Percentiles rank a stretch among this genome's conserved stretches.
Evolutionary conservation across 2,329 filamentous ascomycete genomes (phyloP).

Genomic region (Nemania sp.): DNA sequence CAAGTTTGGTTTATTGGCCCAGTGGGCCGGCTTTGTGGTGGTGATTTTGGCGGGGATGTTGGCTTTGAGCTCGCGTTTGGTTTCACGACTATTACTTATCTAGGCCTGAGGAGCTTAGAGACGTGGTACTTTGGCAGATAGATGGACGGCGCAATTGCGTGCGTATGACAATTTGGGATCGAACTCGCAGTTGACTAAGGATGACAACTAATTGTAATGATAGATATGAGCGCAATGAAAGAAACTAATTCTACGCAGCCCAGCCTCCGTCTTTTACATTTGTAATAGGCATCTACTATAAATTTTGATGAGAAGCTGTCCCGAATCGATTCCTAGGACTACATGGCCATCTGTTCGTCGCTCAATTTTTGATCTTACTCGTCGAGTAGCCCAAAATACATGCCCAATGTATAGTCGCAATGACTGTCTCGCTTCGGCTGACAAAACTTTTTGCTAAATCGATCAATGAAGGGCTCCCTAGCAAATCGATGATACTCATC

Average conservation of each 20-base stretch:
- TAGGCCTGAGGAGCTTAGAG: conserved; percentile 29
- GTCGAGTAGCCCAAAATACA: too few species aligned
- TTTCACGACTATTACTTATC: conserved; percentile 30
- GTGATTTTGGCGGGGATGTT: conserved; percentile 39
- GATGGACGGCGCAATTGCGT: neutral
- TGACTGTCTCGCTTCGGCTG: conserved; percentile 8
- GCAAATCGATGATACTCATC: conserved; percentile 26
- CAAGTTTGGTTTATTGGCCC: conserved; percentile 72
- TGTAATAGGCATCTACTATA: too few species aligned
- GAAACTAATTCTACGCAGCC: too few species aligned
- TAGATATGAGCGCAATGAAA: too few species aligned
- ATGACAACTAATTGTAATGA: too few species aligned
- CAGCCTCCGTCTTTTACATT: too few species aligned
- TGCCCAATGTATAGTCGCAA: conserved; percentile 12
- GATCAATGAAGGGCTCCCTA: conserved; percentile 18
- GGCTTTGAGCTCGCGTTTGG: conserved; percentile 36
- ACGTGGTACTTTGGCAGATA: conserved; percentile 26
- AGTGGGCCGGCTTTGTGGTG: conserved; percentile 62
- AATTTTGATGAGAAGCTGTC: too few species aligned
- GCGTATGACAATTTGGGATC: neutral
- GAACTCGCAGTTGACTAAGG: too few species aligned
- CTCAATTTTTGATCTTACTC: neutral
- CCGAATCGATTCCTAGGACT: too few species aligned
- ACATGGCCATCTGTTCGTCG: neutral
- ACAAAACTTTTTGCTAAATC: conserved; percentile 17